A percentile compares a stretch with the other conserved stretches of the same genome.
Evolutionary conservation across 73 alveolate genomes (phyloP).

Genomic region (Blepharisma japonicum): DNA sequence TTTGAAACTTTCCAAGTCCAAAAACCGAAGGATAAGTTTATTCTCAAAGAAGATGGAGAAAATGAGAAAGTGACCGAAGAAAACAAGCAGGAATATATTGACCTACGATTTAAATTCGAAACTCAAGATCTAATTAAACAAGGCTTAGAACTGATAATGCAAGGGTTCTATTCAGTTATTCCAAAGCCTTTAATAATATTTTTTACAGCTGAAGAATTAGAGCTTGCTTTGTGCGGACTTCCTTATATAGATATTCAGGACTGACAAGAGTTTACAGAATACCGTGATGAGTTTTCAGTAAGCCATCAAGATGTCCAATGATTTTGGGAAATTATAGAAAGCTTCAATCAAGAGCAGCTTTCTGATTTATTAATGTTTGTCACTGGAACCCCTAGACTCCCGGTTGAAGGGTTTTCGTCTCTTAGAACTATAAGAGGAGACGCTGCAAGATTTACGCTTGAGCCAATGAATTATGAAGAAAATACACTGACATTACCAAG

Average conservation of each 20-base stretch:
- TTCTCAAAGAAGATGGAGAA: not conserved
- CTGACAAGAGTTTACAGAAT: constrained; percentile 82
- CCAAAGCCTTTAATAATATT: constrained; percentile 51
- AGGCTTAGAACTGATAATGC: constrained; percentile 26
- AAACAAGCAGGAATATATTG: not conserved
- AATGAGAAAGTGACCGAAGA: not conserved
- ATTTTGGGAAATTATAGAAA: constrained; percentile 86
- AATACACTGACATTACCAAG: constrained; percentile 63
- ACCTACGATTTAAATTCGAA: not conserved
- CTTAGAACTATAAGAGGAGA: constrained; percentile 77
- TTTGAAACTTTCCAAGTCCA: not conserved
- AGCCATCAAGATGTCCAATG: constrained; percentile 72
- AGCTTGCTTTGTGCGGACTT: constrained; percentile 62
- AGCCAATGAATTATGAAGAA: constrained; percentile 63
- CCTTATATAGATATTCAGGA: constrained; percentile 84
- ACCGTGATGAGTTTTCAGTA: constrained; percentile 69
- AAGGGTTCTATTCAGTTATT: constrained; percentile 59
- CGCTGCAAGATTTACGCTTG: constrained; percentile 63
- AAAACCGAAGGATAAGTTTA: not conserved
- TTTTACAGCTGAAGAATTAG: constrained; percentile 64
- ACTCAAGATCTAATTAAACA: not conserved
- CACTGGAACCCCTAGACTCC: constrained; percentile 91
- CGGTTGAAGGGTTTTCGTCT: constrained; percentile 85
- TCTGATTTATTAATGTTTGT: constrained; percentile 85
- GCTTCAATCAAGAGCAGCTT: constrained; percentile 62